Evolutionary conservation across 805 yeast genomes (phyloP).

Genomic region (Wickerhamomyces bisporus): DNA sequence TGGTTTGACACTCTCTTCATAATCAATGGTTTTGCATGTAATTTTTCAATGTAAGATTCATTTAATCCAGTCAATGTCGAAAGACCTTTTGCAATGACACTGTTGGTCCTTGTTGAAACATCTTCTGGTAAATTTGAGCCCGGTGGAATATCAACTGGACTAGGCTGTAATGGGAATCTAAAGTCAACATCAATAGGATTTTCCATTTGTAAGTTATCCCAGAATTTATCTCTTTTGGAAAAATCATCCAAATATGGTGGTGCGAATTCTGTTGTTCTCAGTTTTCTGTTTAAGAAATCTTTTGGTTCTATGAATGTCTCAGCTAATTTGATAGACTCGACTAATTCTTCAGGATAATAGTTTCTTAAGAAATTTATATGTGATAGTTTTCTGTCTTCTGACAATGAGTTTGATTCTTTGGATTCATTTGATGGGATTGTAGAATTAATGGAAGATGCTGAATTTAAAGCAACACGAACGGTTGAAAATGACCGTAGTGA

Average conservation of each 20-base stretch:
- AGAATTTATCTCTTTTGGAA: slow-evolving; percentile 63
- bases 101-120: slow-evolving; percentile 18
- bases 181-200: slow-evolving; percentile 45
- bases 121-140: slow-evolving; percentile 34
- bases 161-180: slow-evolving; percentile 50
- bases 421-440: neutral
- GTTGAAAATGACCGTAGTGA: no score
- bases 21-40: slow-evolving; percentile 61
- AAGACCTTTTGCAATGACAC: slow-evolving; percentile 44
- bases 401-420: neutral
- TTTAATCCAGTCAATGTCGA: slow-evolving; percentile 63
- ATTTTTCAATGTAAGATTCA: slow-evolving; percentile 51
- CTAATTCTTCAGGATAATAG: slow-evolving; percentile 76
- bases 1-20: slow-evolving; percentile 83
- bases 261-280: slow-evolving; percentile 46
- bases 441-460: neutral
- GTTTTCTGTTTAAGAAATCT: slow-evolving; percentile 42
- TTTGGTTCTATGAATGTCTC: slow-evolving; percentile 70
- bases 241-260: slow-evolving; percentile 73
- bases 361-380: slow-evolving; percentile 44
- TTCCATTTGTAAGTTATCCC: slow-evolving; percentile 56
- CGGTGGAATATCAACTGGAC: slow-evolving; percentile 50
- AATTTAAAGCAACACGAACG: neutral
- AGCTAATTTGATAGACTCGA: slow-evolving; percentile 77
- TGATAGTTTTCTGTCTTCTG: slow-evolving; percentile 15